phyloP scores from a whole-genome alignment of 306 rosid species.

The Prinsepia uniflora region DNA sequence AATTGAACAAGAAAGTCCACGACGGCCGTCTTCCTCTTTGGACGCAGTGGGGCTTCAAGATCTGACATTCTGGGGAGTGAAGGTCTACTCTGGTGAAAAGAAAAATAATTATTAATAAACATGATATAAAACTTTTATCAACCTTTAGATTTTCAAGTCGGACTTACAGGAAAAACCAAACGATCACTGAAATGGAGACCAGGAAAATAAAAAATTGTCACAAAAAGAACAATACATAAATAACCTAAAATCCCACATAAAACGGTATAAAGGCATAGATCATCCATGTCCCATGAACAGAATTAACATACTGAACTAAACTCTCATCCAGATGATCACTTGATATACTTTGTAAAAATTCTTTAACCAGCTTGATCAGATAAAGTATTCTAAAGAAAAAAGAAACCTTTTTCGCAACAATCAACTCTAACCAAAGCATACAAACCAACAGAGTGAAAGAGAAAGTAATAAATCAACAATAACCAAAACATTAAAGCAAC shows the following conservation, averaged over 20 bases:
- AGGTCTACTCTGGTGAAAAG: slow-evolving; percentile 11
- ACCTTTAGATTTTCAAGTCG: background rate
- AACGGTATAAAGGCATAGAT: background rate
- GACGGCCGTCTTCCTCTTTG: slow-evolving; percentile 84
- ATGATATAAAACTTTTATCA: background rate
- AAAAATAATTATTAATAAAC: background rate
- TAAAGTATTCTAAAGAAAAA: background rate
- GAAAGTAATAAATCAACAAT: background rate
- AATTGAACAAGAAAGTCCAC: slow-evolving; percentile 80
- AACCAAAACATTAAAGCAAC: background rate
- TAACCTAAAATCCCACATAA: background rate
- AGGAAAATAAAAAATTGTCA: background rate
- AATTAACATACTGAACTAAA: background rate
- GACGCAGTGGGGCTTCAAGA: slow-evolving; percentile 76
- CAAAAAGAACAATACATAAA: background rate
- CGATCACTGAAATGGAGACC: background rate
- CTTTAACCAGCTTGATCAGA: background rate
- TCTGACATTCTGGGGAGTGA: slow-evolving; percentile 56
- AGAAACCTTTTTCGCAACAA: background rate
- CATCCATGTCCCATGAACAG: background rate
- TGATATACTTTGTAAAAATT: background rate
- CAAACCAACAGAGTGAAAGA: too few species aligned
- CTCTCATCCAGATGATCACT: background rate
- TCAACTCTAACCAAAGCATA: background rate
- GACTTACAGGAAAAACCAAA: background rate